phyloP scores from a whole-genome alignment of 257 asterid species.

The Solanum phureja region DNA sequence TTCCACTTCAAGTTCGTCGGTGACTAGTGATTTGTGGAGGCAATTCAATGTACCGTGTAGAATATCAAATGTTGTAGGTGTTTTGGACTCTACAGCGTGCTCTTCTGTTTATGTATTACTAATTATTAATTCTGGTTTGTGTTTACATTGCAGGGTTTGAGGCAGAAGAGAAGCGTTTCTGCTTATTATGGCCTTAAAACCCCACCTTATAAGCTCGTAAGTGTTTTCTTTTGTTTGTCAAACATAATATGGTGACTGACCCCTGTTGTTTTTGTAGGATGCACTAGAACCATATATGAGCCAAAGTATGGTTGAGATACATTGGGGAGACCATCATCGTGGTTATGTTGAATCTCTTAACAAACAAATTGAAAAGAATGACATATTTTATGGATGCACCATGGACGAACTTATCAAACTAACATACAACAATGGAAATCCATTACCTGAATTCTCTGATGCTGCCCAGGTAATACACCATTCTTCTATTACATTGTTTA shows the following conservation, averaged over 20 bases:
- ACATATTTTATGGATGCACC: conserved; percentile 59
- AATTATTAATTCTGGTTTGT: neutral
- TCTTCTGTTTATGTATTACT: neutral
- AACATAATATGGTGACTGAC: no score
- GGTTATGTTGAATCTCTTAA: conserved; percentile 72
- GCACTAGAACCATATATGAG: conserved; percentile 91
- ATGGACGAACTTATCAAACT: conserved; percentile 67
- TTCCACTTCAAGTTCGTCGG: conserved; percentile 18
- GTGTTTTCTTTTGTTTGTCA: conserved; percentile 1
- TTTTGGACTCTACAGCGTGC: neutral
- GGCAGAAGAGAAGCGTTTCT: conserved; percentile 21
- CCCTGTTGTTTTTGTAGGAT: conserved; percentile 28
- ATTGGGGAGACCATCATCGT: conserved; percentile 92
- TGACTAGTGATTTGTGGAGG: conserved; percentile 9
- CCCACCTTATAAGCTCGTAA: conserved; percentile 81
- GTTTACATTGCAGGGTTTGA: conserved; percentile 36
- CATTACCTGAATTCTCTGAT: conserved; percentile 70
- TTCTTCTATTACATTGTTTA: no score
- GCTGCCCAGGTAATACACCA: conserved; percentile 70
- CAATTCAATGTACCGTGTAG: conserved; percentile 6
- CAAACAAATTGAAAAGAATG: conserved; percentile 69
- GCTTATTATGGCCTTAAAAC: conserved; percentile 72
- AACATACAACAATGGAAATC: conserved; percentile 81
- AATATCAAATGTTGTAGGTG: conserved; percentile 19
- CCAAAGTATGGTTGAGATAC: conserved; percentile 60